phyloP scores from a whole-genome alignment of 306 rosid species.

The Castanea mollissima region DNA sequence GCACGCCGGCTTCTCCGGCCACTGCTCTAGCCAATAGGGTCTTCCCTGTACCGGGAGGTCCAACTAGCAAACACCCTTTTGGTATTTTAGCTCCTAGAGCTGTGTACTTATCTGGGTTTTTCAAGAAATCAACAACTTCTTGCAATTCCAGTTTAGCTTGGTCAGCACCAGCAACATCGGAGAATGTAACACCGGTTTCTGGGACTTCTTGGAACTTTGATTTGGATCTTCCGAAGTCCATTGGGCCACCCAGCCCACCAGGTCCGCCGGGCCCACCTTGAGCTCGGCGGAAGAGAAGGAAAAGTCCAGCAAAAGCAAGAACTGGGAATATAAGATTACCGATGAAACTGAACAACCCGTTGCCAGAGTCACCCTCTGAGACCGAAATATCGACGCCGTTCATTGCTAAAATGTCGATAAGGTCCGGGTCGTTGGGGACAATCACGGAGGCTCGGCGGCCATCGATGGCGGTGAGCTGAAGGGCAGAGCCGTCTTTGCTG shows the following conservation, averaged over 20 bases:
- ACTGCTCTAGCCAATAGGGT: constrained; percentile 92
- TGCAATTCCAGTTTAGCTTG: constrained; percentile 90
- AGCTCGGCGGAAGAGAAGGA: constrained; percentile 79
- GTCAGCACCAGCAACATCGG: constrained; percentile 96
- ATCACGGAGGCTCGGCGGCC: constrained; percentile 86
- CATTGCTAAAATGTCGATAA: constrained; percentile 91
- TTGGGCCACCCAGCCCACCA: constrained; percentile 92
- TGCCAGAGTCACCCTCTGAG: constrained; percentile 78
- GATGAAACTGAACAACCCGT: constrained; percentile 66
- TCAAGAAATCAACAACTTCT: constrained; percentile 93
- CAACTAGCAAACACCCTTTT: constrained; percentile 92
- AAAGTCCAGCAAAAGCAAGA: constrained; percentile 89
- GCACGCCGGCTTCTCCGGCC: constrained; percentile 91
- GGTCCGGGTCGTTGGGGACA: constrained; percentile 96
- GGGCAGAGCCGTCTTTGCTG: constrained; percentile 87
- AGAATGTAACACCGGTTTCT: constrained; percentile 81
- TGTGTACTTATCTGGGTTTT: constrained; percentile 95
- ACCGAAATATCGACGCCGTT: constrained; percentile 93
- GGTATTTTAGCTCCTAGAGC: constrained; percentile 95
- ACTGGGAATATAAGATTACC: constrained; percentile 80
- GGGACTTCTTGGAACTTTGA: constrained; percentile 96
- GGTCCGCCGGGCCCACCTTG: constrained; percentile 94
- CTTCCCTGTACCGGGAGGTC: constrained; percentile 97
- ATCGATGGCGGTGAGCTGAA: constrained; percentile 86
- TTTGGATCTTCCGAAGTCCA: constrained; percentile 88